Evolutionary conservation across 495 filamentous ascomycete genomes (phyloP).

Genomic region (Penicillium coprophilum): DNA sequence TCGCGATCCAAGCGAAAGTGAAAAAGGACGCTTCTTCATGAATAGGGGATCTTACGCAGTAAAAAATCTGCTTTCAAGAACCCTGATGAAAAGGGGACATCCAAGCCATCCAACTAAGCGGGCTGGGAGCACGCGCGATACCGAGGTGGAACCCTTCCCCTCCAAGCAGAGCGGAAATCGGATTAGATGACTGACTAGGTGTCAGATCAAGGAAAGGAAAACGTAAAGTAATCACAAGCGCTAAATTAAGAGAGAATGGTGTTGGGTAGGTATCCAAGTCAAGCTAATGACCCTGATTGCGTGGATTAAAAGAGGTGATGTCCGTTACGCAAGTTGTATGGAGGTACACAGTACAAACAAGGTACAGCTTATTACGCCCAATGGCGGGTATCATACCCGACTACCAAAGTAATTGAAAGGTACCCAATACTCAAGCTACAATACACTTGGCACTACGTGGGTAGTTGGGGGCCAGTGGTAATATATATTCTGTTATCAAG

Average conservation of each 20-base stretch:
- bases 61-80: slow-evolving; percentile 15
- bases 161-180: slow-evolving; percentile 9
- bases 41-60: neutral
- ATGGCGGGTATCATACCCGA: slow-evolving; percentile 4
- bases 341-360: slow-evolving; percentile 19
- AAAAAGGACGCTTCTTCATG: neutral
- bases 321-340: slow-evolving; percentile 23
- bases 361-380: slow-evolving; percentile 10
- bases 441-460: slow-evolving; percentile 2
- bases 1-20: neutral
- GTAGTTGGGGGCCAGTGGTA: slow-evolving; percentile 6
- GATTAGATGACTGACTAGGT: neutral
- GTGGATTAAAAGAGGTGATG: slow-evolving; percentile 21
- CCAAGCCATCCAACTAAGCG: slow-evolving; percentile 37
- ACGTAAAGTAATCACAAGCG: slow-evolving; percentile 7
- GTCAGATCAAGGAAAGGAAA: neutral
- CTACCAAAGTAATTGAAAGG: neutral
- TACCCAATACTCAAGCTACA: neutral
- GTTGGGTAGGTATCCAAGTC: slow-evolving; percentile 39
- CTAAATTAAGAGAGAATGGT: slow-evolving; percentile 12
- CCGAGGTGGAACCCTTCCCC: slow-evolving; percentile 23
- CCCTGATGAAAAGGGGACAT: slow-evolving; percentile 23
- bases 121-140: slow-evolving; percentile 33
- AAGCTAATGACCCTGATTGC: slow-evolving; percentile 33
- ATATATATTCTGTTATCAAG: neutral